Conservation (phyloP, 2,329 filamentous ascomycete species). For the Aspergillus transmontanensis region DNA sequence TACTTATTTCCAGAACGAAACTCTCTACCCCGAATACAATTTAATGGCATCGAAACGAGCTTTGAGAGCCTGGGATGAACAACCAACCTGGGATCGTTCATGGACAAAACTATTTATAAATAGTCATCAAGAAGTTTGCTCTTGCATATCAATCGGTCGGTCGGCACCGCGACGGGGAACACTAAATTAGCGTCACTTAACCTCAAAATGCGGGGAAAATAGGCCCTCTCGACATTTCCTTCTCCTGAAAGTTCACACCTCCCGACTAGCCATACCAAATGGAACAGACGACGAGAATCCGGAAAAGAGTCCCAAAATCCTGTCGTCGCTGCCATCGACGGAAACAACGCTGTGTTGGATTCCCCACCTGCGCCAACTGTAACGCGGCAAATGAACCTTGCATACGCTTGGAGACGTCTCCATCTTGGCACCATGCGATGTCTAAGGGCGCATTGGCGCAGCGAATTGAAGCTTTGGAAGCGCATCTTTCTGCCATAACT, state of each 20-base stretch:
- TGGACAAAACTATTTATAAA: no score
- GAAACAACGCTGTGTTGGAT: slow-evolving; percentile 28
- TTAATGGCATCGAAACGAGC: no score
- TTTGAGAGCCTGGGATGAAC: no score
- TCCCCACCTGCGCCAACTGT: slow-evolving; percentile 25
- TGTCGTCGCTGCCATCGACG: slow-evolving; percentile 28
- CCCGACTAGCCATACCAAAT: neutral
- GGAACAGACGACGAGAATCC: slow-evolving; percentile 11
- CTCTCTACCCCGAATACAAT: no score
- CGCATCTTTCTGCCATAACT: slow-evolving; percentile 15
- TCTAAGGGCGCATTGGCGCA: slow-evolving; percentile 26
- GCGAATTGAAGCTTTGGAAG: slow-evolving; percentile 24
- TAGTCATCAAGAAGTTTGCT: neutral
- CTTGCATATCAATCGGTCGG: neutral
- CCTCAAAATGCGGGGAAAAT: neutral
- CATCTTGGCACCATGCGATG: slow-evolving; percentile 30
- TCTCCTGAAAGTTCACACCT: neutral
- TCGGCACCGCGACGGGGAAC: neutral
- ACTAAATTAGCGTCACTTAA: neutral
- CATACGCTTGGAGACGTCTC: slow-evolving; percentile 20
- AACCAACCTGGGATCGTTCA: no score
- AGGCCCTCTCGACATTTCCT: neutral
- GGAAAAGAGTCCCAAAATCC: slow-evolving; percentile 27
- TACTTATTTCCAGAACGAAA: no score
- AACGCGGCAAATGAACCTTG: slow-evolving; percentile 23